Evolutionary conservation across 768 basidiomycete genomes (phyloP), one percentile per base, ranked within the genome.

Genomic region (Mycena epipterygia): DNA sequence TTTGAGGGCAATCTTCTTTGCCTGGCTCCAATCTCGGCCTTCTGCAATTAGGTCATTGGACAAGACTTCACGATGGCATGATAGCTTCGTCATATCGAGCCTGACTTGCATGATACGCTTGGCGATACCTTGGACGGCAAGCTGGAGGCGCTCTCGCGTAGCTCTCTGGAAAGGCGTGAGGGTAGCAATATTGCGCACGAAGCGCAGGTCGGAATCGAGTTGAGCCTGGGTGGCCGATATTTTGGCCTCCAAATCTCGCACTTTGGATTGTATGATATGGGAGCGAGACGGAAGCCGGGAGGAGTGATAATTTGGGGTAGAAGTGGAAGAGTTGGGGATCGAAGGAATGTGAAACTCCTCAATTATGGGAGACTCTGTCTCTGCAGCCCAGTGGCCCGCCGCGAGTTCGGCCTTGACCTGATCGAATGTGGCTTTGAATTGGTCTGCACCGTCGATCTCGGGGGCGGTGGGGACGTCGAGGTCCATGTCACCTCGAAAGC

Each of bases 111-210:
- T 88, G 56, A 99, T 82, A 44, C 88, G 87, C 76, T 88, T 91
- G 11, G 92, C 89, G 16, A 92, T 83, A 21, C 81, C 82, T 73
- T 90, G 89, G 21, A 96, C 83, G 3, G 90, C 85, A 27, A 81
- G 74, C 27, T 88, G 81, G 30, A 99, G 86, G 51, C 91, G 88
- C 70, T 95, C 93, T 53, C 96, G 89, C 5, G 96, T 96, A 12
- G 91, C 84, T 55, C 89, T 89, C 76, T 92, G 94, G 79, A 99
- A 97, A 4, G 98, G 97, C 19, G 95, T 93, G 42, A 98, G 85
- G 48, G 93, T 89, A 2, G 91, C 91, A 25, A 98, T 86, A 75
- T 97, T 97, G 46, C 93, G 91, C 25, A 93, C 89, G 48, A 92
- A 83, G 21, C 92, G 90, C 78, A 96, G 81, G 70, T 93, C 89